Conservation (phyloP, 2,329 filamentous ascomycete species). For the Trichoderma brevicompactum region DNA sequence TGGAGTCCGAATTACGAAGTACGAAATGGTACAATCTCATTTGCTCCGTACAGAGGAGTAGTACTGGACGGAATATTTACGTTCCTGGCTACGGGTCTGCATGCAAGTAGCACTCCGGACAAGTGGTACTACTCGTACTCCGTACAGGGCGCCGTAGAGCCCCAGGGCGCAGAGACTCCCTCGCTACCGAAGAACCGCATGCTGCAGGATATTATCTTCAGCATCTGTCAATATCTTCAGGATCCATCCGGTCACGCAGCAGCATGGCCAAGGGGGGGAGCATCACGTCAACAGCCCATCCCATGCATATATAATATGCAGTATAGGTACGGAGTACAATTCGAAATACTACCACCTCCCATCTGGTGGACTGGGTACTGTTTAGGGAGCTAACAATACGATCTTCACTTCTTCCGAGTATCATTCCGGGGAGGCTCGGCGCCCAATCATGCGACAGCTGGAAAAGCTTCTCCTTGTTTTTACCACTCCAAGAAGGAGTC, state of each 20-base stretch:
- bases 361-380: slow-evolving; percentile 2
- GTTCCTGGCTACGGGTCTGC: neutral
- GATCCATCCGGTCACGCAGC: neutral
- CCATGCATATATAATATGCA: neutral
- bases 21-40: neutral
- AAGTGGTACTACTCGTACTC: neutral
- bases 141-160: neutral
- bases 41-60: too few species aligned
- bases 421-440: slow-evolving; percentile 22
- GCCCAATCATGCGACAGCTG: slow-evolving; percentile 13
- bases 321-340: neutral
- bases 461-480: slow-evolving; percentile 1
- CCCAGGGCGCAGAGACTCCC: neutral
- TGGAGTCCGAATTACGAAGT: slow-evolving; percentile 7
- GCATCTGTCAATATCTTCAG: neutral
- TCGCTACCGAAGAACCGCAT: neutral
- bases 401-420: slow-evolving; percentile 21
- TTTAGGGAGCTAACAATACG: slow-evolving; percentile 7
- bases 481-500: neutral
- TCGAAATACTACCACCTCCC: neutral
- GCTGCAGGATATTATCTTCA: neutral
- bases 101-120: neutral
- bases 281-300: neutral
- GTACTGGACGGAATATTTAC: neutral
- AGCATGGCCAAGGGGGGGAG: neutral